These are phyloP conservation scores for Trichosanthes truncata DNA, from an alignment of 306 rosid genomes.

Conservation along the genomic window DNA sequence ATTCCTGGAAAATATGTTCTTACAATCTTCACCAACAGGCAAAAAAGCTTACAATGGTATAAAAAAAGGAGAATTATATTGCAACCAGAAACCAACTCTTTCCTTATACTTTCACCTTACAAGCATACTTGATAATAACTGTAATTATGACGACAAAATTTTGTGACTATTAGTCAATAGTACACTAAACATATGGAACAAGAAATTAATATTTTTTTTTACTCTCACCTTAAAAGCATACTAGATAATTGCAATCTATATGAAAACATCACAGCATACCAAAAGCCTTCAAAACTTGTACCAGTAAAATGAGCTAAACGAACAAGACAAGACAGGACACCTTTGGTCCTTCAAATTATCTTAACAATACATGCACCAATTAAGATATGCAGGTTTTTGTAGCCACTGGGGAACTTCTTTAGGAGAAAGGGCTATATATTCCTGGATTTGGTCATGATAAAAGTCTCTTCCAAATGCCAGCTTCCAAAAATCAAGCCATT, in stretches of 20 bases:
- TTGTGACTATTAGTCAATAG: background rate
- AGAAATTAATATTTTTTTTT: background rate
- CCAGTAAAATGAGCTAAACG: background rate
- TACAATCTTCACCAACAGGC: slow-evolving; percentile 13
- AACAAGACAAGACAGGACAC: background rate
- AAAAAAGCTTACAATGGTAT: background rate
- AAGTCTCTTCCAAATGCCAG: background rate
- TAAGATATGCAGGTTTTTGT: background rate
- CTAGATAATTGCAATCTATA: background rate
- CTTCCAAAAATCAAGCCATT: background rate
- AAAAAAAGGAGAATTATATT: background rate
- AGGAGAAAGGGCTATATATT: background rate
- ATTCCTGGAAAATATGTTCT: slow-evolving; percentile 45
- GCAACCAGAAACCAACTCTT: background rate
- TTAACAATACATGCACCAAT: background rate
- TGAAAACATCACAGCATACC: background rate
- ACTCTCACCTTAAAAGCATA: background rate
- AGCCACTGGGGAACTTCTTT: background rate
- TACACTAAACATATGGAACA: background rate
- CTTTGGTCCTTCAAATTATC: background rate
- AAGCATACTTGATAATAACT: background rate
- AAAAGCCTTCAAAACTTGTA: background rate
- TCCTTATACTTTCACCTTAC: background rate
- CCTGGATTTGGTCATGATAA: background rate
- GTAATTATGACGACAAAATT: background rate